phyloP scores from a whole-genome alignment of 768 basidiomycete genomes.

The Hericium rajendrae region DNA sequence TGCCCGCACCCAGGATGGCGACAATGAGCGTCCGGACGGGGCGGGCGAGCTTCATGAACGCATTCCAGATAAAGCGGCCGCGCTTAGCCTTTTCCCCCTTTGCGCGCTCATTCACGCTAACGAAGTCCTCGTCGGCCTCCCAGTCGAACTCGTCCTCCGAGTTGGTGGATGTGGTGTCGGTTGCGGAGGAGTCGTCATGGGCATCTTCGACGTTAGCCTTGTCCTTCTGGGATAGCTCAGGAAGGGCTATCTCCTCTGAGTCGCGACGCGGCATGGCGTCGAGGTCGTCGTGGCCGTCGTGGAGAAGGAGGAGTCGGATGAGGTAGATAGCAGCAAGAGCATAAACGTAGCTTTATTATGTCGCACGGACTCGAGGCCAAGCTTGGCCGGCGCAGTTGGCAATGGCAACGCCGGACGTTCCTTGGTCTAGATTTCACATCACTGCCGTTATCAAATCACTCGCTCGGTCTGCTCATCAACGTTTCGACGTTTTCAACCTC shows the following conservation, averaged over 20 bases:
- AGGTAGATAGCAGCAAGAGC: too few species aligned
- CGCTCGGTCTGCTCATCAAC: too few species aligned
- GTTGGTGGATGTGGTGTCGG: background rate
- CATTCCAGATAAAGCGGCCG: conserved; percentile 50
- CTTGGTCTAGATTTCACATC: too few species aligned
- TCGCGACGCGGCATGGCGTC: too few species aligned
- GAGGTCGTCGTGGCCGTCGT: too few species aligned
- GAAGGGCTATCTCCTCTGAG: background rate
- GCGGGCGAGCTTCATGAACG: conserved; percentile 58
- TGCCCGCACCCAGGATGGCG: conserved; percentile 46
- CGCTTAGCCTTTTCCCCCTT: conserved; percentile 42
- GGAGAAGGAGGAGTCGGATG: too few species aligned
- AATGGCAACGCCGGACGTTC: too few species aligned
- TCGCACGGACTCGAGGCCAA: too few species aligned
- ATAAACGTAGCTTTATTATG: too few species aligned
- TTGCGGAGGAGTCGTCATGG: background rate
- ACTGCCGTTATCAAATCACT: too few species aligned
- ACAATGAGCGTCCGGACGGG: conserved; percentile 50
- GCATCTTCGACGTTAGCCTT: background rate
- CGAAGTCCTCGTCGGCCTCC: conserved; percentile 50
- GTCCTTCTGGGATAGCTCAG: background rate
- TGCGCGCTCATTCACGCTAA: conserved; percentile 15
- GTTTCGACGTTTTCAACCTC: too few species aligned
- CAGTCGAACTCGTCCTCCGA: conserved; percentile 58
- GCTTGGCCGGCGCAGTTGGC: too few species aligned